Conservation (phyloP, 2,329 filamentous ascomycete species). For the Fusarium sp. region DNA sequence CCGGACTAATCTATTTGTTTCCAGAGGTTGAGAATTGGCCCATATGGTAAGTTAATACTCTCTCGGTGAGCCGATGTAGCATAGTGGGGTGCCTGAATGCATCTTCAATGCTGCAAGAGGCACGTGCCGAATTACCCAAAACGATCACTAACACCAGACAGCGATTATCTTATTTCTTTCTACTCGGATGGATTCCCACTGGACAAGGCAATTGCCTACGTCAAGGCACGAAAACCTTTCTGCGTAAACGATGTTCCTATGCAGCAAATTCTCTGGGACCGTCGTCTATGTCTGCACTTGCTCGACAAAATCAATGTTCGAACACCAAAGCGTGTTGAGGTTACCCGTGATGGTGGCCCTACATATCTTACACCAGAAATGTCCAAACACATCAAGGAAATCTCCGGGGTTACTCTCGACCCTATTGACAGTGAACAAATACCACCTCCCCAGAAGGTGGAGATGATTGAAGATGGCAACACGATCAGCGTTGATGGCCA, state of each 20-base stretch:
- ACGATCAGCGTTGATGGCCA: conserved; percentile 87
- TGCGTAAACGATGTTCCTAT: conserved; percentile 98
- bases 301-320: conserved; percentile 90
- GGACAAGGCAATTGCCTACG: conserved; percentile 96
- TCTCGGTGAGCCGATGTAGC: conserved; percentile 51
- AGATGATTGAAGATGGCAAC: conserved; percentile 90
- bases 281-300: conserved; percentile 87
- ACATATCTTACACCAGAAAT: conserved; percentile 81
- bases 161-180: conserved; percentile 96
- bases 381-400: conserved; percentile 80
- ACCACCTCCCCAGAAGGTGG: conserved; percentile 77
- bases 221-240: conserved; percentile 91
- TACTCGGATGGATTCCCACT: conserved; percentile 98
- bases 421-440: conserved; percentile 72
- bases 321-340: conserved; percentile 87
- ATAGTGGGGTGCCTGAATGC: conserved; percentile 45
- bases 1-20: conserved; percentile 21
- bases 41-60: conserved; percentile 69
- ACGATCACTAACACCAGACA: conserved; percentile 46
- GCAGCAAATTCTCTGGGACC: conserved; percentile 97
- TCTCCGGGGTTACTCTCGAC: conserved; percentile 81
- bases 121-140: conserved; percentile 42
- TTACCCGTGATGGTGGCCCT: conserved; percentile 93
- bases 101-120: conserved; percentile 37
- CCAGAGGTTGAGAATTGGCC: conserved; percentile 93